These are phyloP conservation scores for Cutaneotrichosporon spelunceum DNA, from an alignment of 1,284 basidiomycete species.

Conservation along the genomic window DNA sequence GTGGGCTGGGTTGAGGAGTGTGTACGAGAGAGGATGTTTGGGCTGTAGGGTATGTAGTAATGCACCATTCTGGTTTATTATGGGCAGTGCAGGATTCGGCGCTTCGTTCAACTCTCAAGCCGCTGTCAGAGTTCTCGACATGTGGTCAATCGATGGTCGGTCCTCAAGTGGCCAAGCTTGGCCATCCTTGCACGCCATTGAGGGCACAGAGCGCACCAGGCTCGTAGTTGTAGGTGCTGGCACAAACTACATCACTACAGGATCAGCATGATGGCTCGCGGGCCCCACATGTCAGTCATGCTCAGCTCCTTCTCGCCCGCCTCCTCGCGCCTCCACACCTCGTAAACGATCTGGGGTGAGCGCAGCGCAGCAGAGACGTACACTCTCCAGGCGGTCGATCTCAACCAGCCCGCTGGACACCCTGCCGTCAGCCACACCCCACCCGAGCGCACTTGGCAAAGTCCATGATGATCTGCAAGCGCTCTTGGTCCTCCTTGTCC, in stretches of 20 bases:
- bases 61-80: not conserved
- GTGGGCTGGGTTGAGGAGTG: not conserved
- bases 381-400: conserved; percentile 13
- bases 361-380: not conserved
- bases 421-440: conserved; percentile 5
- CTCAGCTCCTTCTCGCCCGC: conserved; percentile 15
- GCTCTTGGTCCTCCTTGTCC: conserved; percentile 12
- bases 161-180: no score
- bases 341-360: conserved; percentile 20
- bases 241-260: conserved; percentile 11
- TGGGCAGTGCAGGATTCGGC: not conserved
- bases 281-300: conserved; percentile 17
- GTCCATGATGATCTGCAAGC: conserved; percentile 19
- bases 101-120: no score
- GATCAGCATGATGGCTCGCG: conserved; percentile 13
- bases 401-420: conserved; percentile 15
- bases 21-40: conserved; percentile 1
- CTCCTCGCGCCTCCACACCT: conserved; percentile 15
- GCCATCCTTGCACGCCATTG: no score
- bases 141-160: no score
- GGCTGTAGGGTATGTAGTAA: not conserved
- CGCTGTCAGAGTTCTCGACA: no score
- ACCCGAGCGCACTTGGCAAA: conserved; percentile 17
- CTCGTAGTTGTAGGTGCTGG: no score
- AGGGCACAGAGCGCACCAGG: no score